Evolutionary conservation across 768 basidiomycete genomes (phyloP).

Genomic region (Trametes maxima): DNA sequence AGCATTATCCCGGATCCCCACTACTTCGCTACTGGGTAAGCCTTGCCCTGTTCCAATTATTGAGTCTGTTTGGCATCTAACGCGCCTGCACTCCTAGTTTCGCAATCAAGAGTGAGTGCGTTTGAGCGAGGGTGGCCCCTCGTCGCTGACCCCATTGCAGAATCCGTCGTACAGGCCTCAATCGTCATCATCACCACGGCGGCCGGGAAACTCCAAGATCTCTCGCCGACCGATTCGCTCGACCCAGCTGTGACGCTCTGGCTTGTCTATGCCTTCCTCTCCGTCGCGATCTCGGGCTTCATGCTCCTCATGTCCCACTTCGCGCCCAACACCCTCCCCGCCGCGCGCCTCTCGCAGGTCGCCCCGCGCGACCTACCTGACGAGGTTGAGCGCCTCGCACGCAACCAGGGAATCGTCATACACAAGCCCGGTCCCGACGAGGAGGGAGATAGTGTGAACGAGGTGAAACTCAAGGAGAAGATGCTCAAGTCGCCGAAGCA

Average conservation of each 20-base stretch:
- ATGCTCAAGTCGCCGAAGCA: conserved; percentile 37
- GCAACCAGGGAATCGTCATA: conserved; percentile 18
- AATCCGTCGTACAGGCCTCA: conserved; percentile 45
- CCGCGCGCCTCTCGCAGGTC: conserved; percentile 42
- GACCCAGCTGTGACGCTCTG: conserved; percentile 41
- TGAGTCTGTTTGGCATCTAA: conserved; percentile 6
- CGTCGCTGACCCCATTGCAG: conserved; percentile 24
- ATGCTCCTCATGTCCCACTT: conserved; percentile 37
- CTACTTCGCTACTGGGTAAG: conserved; percentile 44
- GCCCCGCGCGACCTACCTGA: conserved; percentile 32
- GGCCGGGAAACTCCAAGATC: conserved; percentile 44
- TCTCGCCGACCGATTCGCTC: conserved; percentile 38
- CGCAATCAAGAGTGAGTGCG: conserved; percentile 42
- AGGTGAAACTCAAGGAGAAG: conserved; percentile 32
- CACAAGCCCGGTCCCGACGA: conserved; percentile 21
- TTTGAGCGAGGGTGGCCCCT: neutral
- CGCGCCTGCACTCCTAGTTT: conserved; percentile 28
- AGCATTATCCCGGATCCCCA: conserved; percentile 45
- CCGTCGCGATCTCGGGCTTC: conserved; percentile 37
- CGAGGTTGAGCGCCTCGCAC: conserved; percentile 37
- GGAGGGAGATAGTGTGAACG: conserved; percentile 24
- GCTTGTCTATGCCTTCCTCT: conserved; percentile 43
- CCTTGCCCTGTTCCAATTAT: neutral
- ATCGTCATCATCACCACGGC: conserved; percentile 47
- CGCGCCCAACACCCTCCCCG: conserved; percentile 37